These are phyloP conservation scores for Colletotrichum godetiae DNA, from an alignment of 2,329 filamentous ascomycete species.

Conservation along the genomic window DNA sequence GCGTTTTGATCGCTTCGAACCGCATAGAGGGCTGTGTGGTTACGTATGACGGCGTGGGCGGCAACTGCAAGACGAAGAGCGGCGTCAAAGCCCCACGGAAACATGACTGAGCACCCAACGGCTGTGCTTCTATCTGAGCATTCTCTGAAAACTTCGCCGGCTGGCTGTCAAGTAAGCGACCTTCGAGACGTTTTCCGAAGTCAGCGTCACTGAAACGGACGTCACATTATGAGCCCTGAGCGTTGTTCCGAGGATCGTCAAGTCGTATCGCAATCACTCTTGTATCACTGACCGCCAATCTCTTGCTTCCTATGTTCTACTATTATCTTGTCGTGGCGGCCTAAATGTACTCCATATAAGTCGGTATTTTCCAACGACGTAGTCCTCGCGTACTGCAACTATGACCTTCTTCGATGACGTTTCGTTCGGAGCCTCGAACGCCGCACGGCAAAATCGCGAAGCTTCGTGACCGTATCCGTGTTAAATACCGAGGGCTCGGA, in stretches of 20 bases:
- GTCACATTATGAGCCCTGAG: background rate
- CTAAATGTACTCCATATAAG: background rate
- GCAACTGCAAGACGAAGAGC: background rate
- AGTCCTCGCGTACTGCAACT: background rate
- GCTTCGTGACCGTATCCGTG: background rate
- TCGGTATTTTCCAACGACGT: background rate
- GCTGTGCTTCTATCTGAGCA: constrained; percentile 3
- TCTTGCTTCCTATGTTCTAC: background rate
- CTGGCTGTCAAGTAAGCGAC: background rate
- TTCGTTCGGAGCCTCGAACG: background rate
- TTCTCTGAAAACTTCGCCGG: background rate
- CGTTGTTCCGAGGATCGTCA: background rate
- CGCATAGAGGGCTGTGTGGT: constrained; percentile 14
- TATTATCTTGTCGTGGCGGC: background rate
- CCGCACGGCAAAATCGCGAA: background rate
- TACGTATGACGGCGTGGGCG: constrained; percentile 8
- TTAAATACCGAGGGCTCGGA: background rate
- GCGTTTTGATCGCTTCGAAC: constrained; percentile 8
- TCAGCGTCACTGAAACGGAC: background rate
- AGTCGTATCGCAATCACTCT: background rate
- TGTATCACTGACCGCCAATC: background rate
- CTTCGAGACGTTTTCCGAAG: background rate
- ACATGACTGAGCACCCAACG: constrained; percentile 22
- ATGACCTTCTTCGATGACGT: background rate
- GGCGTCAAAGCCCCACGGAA: constrained; percentile 6